Evolutionary conservation across 768 basidiomycete species (phyloP).

Genomic region (Boletus vermiculosoides): DNA sequence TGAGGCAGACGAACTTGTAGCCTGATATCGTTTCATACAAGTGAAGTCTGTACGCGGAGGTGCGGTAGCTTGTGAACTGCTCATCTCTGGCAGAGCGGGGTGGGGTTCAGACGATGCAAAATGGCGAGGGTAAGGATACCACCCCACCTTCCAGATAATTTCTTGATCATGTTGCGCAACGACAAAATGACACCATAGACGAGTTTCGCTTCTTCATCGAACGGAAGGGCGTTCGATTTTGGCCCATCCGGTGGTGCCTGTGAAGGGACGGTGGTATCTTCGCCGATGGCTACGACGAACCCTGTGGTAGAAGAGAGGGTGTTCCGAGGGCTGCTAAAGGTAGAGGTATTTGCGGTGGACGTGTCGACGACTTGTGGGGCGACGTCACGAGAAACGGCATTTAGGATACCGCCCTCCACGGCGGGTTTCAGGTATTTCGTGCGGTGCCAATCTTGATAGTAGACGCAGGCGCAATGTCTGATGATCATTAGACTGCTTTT

Average conservation of each 20-base stretch:
- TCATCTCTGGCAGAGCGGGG: conserved; percentile 62
- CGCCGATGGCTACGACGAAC: conserved; percentile 60
- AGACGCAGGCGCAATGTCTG: conserved; percentile 90
- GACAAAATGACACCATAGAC: conserved; percentile 95
- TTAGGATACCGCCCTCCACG: conserved; percentile 68
- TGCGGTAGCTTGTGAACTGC: conserved; percentile 86
- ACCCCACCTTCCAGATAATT: conserved; percentile 73
- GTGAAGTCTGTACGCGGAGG: conserved; percentile 91
- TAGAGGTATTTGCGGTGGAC: conserved; percentile 35
- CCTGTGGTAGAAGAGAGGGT: conserved; percentile 65
- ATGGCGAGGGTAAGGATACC: background rate
- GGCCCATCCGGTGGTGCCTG: conserved; percentile 17
- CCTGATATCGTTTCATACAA: conserved; percentile 88
- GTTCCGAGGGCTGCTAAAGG: conserved; percentile 59
- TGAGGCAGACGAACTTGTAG: conserved; percentile 94
- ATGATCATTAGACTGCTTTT: background rate
- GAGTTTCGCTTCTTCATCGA: conserved; percentile 96
- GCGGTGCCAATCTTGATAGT: conserved; percentile 95
- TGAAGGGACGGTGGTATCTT: conserved; percentile 39
- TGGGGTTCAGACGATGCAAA: background rate
- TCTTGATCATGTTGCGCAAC: conserved; percentile 91
- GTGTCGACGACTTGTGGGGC: conserved; percentile 35
- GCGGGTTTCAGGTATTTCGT: conserved; percentile 72
- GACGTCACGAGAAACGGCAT: conserved; percentile 76
- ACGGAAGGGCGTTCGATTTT: conserved; percentile 63